Base-by-base conservation (phyloP, 345 rosid genomes). In the Angophora floribunda region DNA sequence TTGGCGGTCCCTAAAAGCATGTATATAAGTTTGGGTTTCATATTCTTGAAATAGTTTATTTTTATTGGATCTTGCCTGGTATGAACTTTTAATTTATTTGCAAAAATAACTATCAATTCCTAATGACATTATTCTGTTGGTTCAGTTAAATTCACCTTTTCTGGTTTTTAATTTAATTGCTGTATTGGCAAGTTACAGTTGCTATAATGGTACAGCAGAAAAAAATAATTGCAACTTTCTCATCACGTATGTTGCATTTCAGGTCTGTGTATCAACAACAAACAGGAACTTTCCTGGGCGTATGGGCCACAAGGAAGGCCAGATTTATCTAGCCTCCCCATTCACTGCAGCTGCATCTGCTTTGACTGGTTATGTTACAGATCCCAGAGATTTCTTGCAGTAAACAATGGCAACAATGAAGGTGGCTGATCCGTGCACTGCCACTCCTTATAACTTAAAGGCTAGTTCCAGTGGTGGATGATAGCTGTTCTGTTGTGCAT, bases 241-340 rank as follows among this genome's bases (percentile, higher is more conserved):
- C 5, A 1, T 50, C 53, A 19, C 70, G 7, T 8, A 61, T 82
- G 55, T 13, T 63, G 55, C 30, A 13, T 47, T 88, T 79, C 93
- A 95, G 98, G 97, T 95, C 22, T 95, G 98, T 80, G 96, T 95
- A 49, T 95, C 96, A 5, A 94, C 98, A 6, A 95, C 99, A n/a
- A 98, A 98, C 90, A 93, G 99, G 93, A 98, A 98, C 93, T 98
- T 98, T 95, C 99, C 99, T 0, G 99, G 99, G 22, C 93, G 99
- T 86, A 98, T 98, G 99, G 99, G 99, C 52, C 99, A 98, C 95
- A 98, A 90, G 92, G 99, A 98, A 95, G 99, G 99, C 44, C 97
- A 97, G 92, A 95, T 98, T 67, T 97, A 98, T 92, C 95, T 97
- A 41, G 99, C 99, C 45, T 98, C 99, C 21, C 99, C 99, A 1